phyloP scores from a whole-genome alignment of 139 green algal species.

The Yamagishiella unicocca region DNA sequence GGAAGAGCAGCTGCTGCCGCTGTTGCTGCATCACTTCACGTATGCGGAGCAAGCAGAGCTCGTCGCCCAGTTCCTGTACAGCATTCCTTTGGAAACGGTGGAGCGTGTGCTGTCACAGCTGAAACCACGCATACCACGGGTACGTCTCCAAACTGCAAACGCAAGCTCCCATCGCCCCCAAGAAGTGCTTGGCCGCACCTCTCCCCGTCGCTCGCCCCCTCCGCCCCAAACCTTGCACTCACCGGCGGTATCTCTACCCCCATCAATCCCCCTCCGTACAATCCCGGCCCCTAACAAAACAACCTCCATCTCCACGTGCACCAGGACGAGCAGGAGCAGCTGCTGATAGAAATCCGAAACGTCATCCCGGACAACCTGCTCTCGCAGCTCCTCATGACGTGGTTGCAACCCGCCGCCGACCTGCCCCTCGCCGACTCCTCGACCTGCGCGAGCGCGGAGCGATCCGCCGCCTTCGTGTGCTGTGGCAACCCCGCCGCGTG shows the following conservation, averaged over 20 bases:
- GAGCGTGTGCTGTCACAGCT: constrained; percentile 86
- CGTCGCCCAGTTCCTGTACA: constrained; percentile 95
- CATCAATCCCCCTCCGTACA: too few species aligned
- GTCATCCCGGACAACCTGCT: constrained; percentile 84
- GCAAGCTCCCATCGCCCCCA: too few species aligned
- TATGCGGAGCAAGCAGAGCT: constrained; percentile 87
- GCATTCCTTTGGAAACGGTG: constrained; percentile 91
- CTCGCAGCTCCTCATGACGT: constrained; percentile 82
- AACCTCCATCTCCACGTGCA: background rate
- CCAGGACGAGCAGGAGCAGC: constrained; percentile 64
- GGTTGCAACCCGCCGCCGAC: constrained; percentile 71
- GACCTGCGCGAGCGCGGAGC: background rate
- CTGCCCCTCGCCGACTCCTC: background rate
- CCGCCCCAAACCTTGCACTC: too few species aligned
- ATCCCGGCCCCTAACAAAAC: background rate
- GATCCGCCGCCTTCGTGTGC: background rate
- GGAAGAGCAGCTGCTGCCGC: constrained; percentile 96
- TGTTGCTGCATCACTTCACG: constrained; percentile 92
- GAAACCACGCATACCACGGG: constrained; percentile 71
- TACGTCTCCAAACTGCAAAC: background rate
- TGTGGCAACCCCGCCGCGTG: constrained; percentile 3
- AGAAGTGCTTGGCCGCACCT: too few species aligned
- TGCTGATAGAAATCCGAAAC: constrained; percentile 67
- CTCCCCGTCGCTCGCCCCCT: too few species aligned
- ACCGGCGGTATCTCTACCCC: too few species aligned